Base-by-base conservation (phyloP, 2,329 filamentous ascomycete genomes). In the Xylaria sp. region DNA sequence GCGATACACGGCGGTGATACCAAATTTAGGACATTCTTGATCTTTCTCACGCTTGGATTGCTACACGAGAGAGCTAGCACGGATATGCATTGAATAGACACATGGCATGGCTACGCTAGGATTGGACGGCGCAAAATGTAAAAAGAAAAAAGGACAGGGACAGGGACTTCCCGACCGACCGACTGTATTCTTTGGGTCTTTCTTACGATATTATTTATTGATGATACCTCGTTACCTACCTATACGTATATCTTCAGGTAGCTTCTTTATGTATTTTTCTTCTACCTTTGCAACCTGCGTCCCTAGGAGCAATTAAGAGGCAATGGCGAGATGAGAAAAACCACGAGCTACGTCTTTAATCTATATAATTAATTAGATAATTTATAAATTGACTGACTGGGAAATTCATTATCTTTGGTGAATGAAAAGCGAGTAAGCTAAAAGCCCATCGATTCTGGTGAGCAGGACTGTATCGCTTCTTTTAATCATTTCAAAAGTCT, bases 1-100 rank as follows among this genome's bases (percentile, higher is more conserved):
- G 28, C 28, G 10, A 57, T n/a, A 2, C 15, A 23, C 8, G 25
- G n/a, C 9, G 48, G 15, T 18, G 18, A n/a, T 18, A 18, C 34
- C 34, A 37, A 48, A 48, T n/a, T 9, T 48, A 6, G 50, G 28
- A 10, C 9, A 37, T 31, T 48, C 34, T 52, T 59, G 3, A 28
- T 10, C 18, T 34, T 41, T 55, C 23, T 37, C 20, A 18, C 13
- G 15, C 3, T 28, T 54, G 48, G 48, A 65, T 10, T 52, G 56
- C 55, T 50, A 55, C 60, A 60, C 28, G 54, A 28, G 37, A 44
- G 25, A 34, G 41, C 23, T 31, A 44, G 8, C 31, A 31, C 34
- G 58, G 63, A n/a, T 52, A 58, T 54, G 41, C 25, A 56, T 60
- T 65, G 61, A 56, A 61, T 68, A 68, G 41, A 52, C 31, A 51